Evolutionary conservation across 441 rosid species (phyloP), one percentile per base, ranked within the genome.

Genomic region (Gossypium laxum): DNA sequence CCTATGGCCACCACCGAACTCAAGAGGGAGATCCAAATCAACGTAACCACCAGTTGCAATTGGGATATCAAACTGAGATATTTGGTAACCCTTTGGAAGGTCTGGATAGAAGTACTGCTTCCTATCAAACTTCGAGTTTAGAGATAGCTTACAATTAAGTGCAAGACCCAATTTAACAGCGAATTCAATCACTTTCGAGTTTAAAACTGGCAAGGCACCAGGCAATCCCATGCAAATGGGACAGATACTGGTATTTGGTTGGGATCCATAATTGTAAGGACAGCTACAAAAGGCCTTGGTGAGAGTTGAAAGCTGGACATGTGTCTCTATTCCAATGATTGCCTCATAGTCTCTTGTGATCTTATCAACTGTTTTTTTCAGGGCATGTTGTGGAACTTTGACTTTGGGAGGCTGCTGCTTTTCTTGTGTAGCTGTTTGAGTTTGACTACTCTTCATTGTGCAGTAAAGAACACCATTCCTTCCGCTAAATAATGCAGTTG

Each of bases 161-260:
- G 97, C 97, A 76, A 91, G 87, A 19, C 95, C 95, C 82, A 93
- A 75, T 80, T 83, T 87, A 59, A 91, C 97, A 0, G 94, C 97
- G 54, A 78, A 89, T 71, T 91, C 96, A 62, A 88, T 86, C 64
- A 89, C 97, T 84, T 88, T 91, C 0, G 93, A 87, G 82, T 85
- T 93, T 73, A 90, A 76, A 79, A 90, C 91, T 0, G 98, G 97
- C 54, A 93, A 82, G 67, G 98, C 91, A 63, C 98, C 93, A 17
- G 97, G 98, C 77, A 93, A 82, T 26, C 98, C 96, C 95, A 93
- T 87, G 83, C 98, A 93, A 56, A 93, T 79, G 15, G 98, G 98
- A 76, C 98, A 91, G 52, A 91, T 72, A 48, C 83, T 82, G 51
- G 92, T 80, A 77, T 91, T 91, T 15, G 98, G 95, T 47, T 75